Evolutionary conservation across 306 rosid species (phyloP), one percentile per base, ranked within the genome.

Genomic region (Quercus robur): DNA sequence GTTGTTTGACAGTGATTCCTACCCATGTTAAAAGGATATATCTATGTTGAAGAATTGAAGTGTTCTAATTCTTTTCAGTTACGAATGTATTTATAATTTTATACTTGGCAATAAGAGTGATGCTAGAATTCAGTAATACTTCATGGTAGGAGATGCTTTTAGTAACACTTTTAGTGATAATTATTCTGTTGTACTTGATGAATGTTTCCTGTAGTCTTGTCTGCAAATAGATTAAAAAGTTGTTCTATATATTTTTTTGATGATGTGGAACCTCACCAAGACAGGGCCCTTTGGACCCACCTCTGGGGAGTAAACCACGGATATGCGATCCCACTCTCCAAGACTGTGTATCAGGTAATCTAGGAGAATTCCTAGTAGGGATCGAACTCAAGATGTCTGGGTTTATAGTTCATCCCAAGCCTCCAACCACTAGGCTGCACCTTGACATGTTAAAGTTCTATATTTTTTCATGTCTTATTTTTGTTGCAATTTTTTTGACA

Each of bases 401-500:
- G 11, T 38, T 38, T 38, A 7, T 38, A 7, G 46, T 38, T 38
- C 46, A 38, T 7, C 46, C 2, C 46, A 38, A 38, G 46, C 46
- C 46, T 38, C 11, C 11, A 7, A 38, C 46, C 46, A 38, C 46
- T 38, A 7, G 46, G 46, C 46, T 38, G 46, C 46, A 38, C 46
- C 46, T 38, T 38, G 46, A 38, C 46, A 38, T 38, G n/a, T 69
- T 59, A 17, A 33, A 38, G 61, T 35, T 35, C 25, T 63, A 3
- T 31, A 49, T 61, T 38, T 38, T 38, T 8, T 7, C 33, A 30
- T 46, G 81, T 44, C 76, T 46, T 70, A 72, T 67, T 80, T 67
- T 17, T 70, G n/a, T 57, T 68, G 38, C 78, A 33, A 31, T 49
- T 33, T 80, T 46, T 74, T 74, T 75, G 28, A 46, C 94, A 94